phyloP scores from a whole-genome alignment of 176 grass and related monocot species.

The Eleusine coracana region DNA sequence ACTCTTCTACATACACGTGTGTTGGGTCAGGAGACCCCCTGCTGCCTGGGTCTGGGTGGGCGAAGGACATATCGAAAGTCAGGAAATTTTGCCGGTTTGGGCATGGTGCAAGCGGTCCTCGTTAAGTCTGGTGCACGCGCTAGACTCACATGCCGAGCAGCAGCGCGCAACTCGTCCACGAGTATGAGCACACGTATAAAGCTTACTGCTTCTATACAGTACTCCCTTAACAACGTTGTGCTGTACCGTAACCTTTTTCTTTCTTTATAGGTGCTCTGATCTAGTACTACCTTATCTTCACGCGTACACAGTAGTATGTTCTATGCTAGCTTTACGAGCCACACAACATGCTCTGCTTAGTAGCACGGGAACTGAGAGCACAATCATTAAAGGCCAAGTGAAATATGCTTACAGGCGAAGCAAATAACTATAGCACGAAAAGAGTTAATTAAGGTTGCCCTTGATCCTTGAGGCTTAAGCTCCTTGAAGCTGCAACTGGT shows the following conservation, averaged over 20 bases:
- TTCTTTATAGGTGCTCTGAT: not conserved
- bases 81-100: not conserved
- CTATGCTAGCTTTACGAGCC: slow-evolving; percentile 1
- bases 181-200: not conserved
- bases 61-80: not conserved
- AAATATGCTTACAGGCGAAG: slow-evolving; percentile 40
- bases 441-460: not conserved
- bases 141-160: slow-evolving; percentile 16
- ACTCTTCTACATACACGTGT: slow-evolving; percentile 11
- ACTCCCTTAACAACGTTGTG: not conserved
- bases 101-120: not conserved
- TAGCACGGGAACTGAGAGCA: not conserved
- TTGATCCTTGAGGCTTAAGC: not conserved
- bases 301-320: not conserved
- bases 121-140: not conserved
- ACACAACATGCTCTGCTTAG: not conserved
- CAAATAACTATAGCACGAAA: not conserved
- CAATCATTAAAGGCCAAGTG: not conserved
- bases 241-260: not conserved
- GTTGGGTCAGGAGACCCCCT: not conserved
- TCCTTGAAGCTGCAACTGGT: not conserved
- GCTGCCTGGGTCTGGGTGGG: not conserved
- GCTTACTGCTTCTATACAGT: not conserved
- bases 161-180: not conserved
- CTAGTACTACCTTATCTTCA: not conserved